These are phyloP conservation scores for Pythium aristosporum DNA, from an alignment of 352 stramenopile species.

Conservation along the genomic window DNA sequence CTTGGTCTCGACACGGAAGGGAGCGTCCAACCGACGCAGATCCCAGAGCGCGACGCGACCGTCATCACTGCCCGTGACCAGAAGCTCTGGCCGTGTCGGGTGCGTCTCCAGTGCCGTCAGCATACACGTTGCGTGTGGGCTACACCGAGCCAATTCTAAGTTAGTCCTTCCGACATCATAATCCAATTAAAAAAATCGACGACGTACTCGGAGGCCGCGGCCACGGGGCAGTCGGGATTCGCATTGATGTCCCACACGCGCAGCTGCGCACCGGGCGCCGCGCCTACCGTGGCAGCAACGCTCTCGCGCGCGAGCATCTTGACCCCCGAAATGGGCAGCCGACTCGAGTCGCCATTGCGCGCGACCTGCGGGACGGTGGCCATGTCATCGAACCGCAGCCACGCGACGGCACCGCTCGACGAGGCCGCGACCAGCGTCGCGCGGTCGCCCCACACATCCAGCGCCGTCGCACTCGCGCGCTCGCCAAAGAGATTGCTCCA, in stretches of 20 bases:
- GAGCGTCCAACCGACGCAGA: constrained; percentile 59
- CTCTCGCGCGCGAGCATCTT: constrained; percentile 73
- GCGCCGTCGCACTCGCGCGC: constrained; percentile 42
- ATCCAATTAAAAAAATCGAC: background rate
- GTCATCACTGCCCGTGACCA: constrained; percentile 71
- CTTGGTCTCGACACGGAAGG: constrained; percentile 63
- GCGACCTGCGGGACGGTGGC: constrained; percentile 7
- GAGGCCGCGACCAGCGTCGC: constrained; percentile 55
- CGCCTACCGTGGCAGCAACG: constrained; percentile 72
- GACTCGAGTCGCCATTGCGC: constrained; percentile 49
- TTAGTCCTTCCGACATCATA: background rate
- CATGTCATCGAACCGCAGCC: constrained; percentile 61
- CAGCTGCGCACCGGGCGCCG: constrained; percentile 56
- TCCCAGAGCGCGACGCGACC: constrained; percentile 75
- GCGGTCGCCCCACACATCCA: constrained; percentile 54
- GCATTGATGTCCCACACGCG: constrained; percentile 71
- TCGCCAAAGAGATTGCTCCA: constrained; percentile 56
- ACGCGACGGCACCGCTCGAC: constrained; percentile 54
- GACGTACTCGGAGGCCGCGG: constrained; percentile 55
- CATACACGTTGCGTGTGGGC: constrained; percentile 36
- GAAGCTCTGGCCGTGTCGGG: constrained; percentile 70
- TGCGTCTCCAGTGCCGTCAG: constrained; percentile 73
- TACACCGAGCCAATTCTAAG: constrained; percentile 10
- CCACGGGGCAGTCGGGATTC: constrained; percentile 58
- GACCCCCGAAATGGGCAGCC: constrained; percentile 55